Base-by-base conservation (phyloP, 164 flowering plant genomes). In the Chimonanthus salicifolius region DNA sequence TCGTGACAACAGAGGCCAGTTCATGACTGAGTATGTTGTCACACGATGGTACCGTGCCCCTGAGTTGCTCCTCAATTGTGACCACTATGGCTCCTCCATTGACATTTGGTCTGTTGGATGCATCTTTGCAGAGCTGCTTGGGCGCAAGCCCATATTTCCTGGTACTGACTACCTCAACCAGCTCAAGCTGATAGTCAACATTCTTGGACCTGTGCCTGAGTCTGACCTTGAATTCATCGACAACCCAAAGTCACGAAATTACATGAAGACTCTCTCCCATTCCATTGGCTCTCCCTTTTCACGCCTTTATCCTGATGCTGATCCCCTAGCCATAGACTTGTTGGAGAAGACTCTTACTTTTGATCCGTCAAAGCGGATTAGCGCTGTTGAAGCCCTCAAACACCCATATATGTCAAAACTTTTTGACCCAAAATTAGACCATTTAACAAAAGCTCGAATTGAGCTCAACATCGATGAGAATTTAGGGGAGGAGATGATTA, bases 61-160 rank as follows among this genome's bases (percentile, higher is more conserved):
- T 33, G 33, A 33, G 33, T 33, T 92, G 7, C 92, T 92, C 6
- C 92, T 92, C 63, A 89, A 92, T 83, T 90, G 97, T 74, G 94
- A 90, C 79, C 86, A 92, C 77, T 92, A 92, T 70, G 94, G 91
- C 16, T 85, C 95, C 54, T 88, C 97, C 11, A 92, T 92, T 68
- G 97, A 92, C 73, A 92, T 92, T 51, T 92, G 97, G 97, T 92
- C 97, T 49, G 97, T 90, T 47, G 97, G 97, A 70, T 92, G 97
- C 80, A 90, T 90, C 74, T 92, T 92, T 77, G 95, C 95, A 33
- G 33, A 33, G 33, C 33, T 33, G 33, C 33, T 33, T 33, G 33
- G 33, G 33, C 33, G 33, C 33, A 90, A 92, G 67, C 95, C 97
- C 3, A 75, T 92, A 47, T 90, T 92, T 68, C 95, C 97, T 10